These are phyloP conservation scores for Fusarium nygamai DNA, from an alignment of 2,329 filamentous ascomycete genomes.

Conservation along the genomic window DNA sequence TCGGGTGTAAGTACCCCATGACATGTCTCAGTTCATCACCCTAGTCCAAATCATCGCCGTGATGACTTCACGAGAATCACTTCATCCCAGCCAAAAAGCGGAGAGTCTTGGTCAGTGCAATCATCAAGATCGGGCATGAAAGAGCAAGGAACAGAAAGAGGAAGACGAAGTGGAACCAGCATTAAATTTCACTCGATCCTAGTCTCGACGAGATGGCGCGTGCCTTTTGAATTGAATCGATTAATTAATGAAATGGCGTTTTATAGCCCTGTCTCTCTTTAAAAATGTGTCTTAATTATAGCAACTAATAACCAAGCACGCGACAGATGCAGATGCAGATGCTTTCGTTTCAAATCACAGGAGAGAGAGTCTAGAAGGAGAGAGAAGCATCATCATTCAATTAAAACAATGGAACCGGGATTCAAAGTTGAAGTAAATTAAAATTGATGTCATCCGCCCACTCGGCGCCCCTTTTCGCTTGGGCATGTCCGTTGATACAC, in stretches of 20 bases:
- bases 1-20: not conserved
- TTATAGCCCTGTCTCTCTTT: not conserved
- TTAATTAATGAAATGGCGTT: not conserved
- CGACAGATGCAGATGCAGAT: slow-evolving; percentile 1
- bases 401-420: slow-evolving; percentile 7
- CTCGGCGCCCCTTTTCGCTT: slow-evolving; percentile 33
- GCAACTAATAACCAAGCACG: not conserved
- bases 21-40: not conserved
- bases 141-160: not conserved
- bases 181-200: slow-evolving; percentile 9
- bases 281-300: not conserved
- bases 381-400: not conserved
- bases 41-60: not conserved
- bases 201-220: not conserved
- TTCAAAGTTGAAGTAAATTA: slow-evolving; percentile 34
- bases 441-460: slow-evolving; percentile 44
- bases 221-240: not conserved
- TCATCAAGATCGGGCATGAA: slow-evolving; percentile 1
- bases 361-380: not conserved
- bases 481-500: slow-evolving; percentile 1
- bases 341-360: not conserved
- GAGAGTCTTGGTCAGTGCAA: slow-evolving; percentile 2
- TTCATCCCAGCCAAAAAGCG: slow-evolving; percentile 1
- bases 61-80: slow-evolving; percentile 13
- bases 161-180: not conserved